Conservation (phyloP, 169 alveolate genomes). For the Plasmodium blacklocki region DNA sequence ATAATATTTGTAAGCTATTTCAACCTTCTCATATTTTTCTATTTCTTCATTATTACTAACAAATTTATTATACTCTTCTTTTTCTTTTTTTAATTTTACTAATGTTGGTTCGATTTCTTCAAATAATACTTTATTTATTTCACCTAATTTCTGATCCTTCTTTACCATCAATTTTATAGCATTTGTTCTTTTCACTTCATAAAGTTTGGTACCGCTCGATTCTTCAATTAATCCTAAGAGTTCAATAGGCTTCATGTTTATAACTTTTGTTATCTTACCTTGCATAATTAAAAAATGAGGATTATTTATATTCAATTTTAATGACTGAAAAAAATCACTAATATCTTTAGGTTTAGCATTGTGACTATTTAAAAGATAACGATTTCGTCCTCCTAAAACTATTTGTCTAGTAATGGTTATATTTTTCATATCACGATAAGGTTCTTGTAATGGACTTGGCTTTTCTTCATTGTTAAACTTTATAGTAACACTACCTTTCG, state of each 20-base stretch:
- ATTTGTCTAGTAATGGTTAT: conserved; percentile 94
- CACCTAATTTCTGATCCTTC: conserved; percentile 93
- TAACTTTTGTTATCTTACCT: conserved; percentile 97
- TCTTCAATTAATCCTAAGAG: conserved; percentile 97
- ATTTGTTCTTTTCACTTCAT: conserved; percentile 95
- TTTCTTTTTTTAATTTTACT: conserved; percentile 90
- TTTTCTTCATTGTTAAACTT: conserved; percentile 93
- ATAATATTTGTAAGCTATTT: conserved; percentile 81
- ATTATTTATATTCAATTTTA: conserved; percentile 97
- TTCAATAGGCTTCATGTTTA: conserved; percentile 98
- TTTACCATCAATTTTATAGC: conserved; percentile 92
- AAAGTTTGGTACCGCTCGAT: conserved; percentile 98
- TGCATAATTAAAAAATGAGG: conserved; percentile 99
- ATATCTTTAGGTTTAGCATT: conserved; percentile 94
- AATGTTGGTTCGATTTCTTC: conserved; percentile 95
- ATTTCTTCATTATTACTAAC: conserved; percentile 81
- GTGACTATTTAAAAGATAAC: conserved; percentile 96
- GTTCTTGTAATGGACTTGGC: conserved; percentile 87
- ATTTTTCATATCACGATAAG: conserved; percentile 89
- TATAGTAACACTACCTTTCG: conserved; percentile 98
- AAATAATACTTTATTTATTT: conserved; percentile 90
- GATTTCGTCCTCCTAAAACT: conserved; percentile 95
- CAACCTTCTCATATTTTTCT: conserved; percentile 78
- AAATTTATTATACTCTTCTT: conserved; percentile 83
- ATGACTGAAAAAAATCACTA: conserved; percentile 94